Conservation (phyloP, 176 grass and related monocot genomes). For the Avena atlantica region DNA sequence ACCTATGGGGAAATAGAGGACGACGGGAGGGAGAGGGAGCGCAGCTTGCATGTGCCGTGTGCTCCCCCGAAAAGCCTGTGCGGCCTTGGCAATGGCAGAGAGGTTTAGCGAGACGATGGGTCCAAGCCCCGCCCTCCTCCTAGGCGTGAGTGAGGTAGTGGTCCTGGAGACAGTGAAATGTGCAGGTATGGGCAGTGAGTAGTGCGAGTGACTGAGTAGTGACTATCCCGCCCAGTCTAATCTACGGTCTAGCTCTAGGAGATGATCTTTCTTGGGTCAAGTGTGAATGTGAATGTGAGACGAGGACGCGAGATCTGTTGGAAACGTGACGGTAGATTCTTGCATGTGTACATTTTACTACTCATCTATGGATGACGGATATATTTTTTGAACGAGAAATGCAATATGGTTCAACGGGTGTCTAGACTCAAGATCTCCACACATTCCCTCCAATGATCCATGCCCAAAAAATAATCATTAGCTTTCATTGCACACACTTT, state of each 20-base stretch:
- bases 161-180: constrained; percentile 24
- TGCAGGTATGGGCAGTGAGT: background rate
- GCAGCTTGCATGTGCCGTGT: constrained; percentile 30
- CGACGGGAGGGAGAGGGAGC: background rate
- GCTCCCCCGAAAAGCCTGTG: constrained; percentile 12
- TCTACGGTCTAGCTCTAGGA: background rate
- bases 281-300: background rate
- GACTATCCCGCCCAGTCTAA: background rate
- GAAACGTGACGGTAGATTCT: background rate
- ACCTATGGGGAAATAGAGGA: constrained; percentile 14
- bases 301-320: background rate
- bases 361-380: too few relatives aligned
- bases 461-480: too few relatives aligned
- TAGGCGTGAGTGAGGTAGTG: background rate
- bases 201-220: background rate
- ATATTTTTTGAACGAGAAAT: too few relatives aligned
- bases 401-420: too few relatives aligned
- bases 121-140: background rate
- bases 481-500: too few relatives aligned
- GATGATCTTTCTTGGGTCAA: constrained; percentile 23
- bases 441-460: too few relatives aligned
- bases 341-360: too few relatives aligned
- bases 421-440: too few relatives aligned
- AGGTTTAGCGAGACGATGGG: background rate
- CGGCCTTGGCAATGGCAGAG: background rate